phyloP scores from a whole-genome alignment of 495 filamentous ascomycete species.

The Hypoxylon trugodes region DNA sequence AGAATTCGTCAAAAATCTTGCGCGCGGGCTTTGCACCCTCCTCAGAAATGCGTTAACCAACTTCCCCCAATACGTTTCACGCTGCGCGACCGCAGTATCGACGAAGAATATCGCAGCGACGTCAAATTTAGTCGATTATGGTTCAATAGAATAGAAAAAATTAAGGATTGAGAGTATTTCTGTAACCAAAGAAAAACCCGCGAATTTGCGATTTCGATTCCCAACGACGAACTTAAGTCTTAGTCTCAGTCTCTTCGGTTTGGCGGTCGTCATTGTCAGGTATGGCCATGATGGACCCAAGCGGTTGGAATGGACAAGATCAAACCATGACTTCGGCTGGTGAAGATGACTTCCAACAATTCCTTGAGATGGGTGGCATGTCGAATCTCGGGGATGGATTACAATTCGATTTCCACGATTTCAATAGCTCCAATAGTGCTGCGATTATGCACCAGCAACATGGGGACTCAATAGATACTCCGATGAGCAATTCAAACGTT shows the following conservation, averaged over 20 bases:
- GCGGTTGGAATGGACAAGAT: conserved; percentile 58
- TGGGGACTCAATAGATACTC: conserved; percentile 57
- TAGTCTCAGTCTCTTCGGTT: background rate
- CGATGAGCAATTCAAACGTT: conserved; percentile 57
- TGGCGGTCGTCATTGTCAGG: conserved; percentile 2
- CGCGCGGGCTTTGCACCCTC: conserved; percentile 17
- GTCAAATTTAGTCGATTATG: background rate
- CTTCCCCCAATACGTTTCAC: conserved; percentile 7
- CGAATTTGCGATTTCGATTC: conserved; percentile 8
- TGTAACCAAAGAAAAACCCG: conserved; percentile 1
- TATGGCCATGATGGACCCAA: conserved; percentile 57
- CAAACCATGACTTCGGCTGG: conserved; percentile 53
- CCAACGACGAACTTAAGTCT: conserved; percentile 1
- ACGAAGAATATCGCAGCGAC: conserved; percentile 7
- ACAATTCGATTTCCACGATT: conserved; percentile 60
- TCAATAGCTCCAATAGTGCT: conserved; percentile 45
- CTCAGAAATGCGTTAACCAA: conserved; percentile 33
- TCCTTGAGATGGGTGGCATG: conserved; percentile 62
- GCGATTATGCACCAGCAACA: conserved; percentile 48
- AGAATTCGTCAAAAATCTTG: conserved; percentile 2
- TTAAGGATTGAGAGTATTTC: background rate
- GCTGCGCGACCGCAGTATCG: conserved; percentile 33
- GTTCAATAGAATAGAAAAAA: background rate
- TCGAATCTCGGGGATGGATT: conserved; percentile 54
- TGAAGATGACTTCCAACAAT: conserved; percentile 65